Evolutionary conservation across 148 eudicot genomes (phyloP).

Genomic region (Fagopyrum tataricum): DNA sequence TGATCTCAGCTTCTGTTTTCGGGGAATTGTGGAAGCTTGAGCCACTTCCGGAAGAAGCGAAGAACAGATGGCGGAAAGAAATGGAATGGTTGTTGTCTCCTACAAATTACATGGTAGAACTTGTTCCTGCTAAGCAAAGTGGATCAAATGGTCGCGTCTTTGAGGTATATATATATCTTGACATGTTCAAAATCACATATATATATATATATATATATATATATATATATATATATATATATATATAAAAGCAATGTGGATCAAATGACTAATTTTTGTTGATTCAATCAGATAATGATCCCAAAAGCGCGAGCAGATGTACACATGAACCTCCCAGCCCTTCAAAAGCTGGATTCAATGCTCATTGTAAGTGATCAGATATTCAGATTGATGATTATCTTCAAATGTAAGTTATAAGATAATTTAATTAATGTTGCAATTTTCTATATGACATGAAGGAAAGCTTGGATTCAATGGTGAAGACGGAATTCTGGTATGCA

Average conservation of each 20-base stretch:
- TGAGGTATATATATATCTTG: conserved; percentile 43
- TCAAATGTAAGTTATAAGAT: conserved; percentile 1
- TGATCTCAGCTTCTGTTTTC: conserved; percentile 64
- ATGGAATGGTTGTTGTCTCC: conserved; percentile 97
- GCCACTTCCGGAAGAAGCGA: conserved; percentile 68
- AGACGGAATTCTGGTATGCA: conserved; percentile 78
- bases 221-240: too few relatives aligned
- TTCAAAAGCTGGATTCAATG: conserved; percentile 82
- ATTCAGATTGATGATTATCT: not conserved
- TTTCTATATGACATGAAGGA: conserved; percentile 38
- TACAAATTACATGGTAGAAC: conserved; percentile 77
- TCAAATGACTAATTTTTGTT: too few relatives aligned
- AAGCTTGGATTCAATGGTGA: conserved; percentile 69
- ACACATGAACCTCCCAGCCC: conserved; percentile 80
- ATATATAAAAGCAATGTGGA: not conserved
- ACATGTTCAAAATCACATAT: too few relatives aligned
- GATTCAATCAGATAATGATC: conserved; percentile 60
- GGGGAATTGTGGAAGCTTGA: conserved; percentile 98
- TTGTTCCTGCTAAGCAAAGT: conserved; percentile 86
- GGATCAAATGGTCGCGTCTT: conserved; percentile 55
- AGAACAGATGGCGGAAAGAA: conserved; percentile 72
- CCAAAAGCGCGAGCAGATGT: conserved; percentile 81
- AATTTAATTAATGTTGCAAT: not conserved
- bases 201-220: too few relatives aligned
- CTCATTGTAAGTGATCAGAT: conserved; percentile 62